A percentile compares a stretch with the other conserved stretches of the same genome.
These are phyloP conservation scores for Penicillium sp. DNA, from an alignment of 2,329 filamentous ascomycete species.

Conservation along the genomic window DNA sequence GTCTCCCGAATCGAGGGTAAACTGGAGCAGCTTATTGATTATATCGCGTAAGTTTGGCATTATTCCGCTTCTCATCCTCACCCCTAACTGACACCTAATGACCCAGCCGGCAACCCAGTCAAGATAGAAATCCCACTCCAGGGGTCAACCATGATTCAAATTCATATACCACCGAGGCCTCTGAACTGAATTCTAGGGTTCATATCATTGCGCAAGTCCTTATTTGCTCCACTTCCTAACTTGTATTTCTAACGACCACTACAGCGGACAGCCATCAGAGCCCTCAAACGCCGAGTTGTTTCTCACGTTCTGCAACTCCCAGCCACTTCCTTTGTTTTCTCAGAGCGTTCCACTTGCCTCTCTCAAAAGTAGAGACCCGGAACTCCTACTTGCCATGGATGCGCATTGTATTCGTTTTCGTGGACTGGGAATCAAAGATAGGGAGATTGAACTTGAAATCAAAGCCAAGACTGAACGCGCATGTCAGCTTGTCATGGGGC, in stretches of 20 bases:
- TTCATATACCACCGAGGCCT: background rate
- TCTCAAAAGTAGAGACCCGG: conserved; percentile 30
- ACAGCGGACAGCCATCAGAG: background rate
- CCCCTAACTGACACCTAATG: background rate
- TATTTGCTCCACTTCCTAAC: background rate
- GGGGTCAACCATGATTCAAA: background rate
- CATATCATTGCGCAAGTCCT: background rate
- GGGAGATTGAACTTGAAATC: conserved; percentile 20
- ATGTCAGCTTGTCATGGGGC: conserved; percentile 35
- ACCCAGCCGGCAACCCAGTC: conserved; percentile 7
- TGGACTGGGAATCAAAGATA: conserved; percentile 19
- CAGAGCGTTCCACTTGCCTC: conserved; percentile 23
- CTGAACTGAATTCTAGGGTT: background rate
- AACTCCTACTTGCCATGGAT: conserved; percentile 39
- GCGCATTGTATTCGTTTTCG: conserved; percentile 39
- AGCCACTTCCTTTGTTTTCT: conserved; percentile 42
- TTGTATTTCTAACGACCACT: background rate
- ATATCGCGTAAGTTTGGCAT: conserved; percentile 16
- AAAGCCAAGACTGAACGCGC: conserved; percentile 29
- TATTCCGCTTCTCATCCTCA: background rate
- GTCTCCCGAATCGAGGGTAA: conserved; percentile 31
- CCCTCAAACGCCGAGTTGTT: conserved; percentile 33
- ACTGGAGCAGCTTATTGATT: conserved; percentile 30
- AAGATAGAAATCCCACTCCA: background rate
- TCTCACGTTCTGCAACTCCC: conserved; percentile 41